Evolutionary conservation across 2,329 filamentous ascomycete genomes (phyloP).

Genomic region (Stachybotrys chlorohalonatus): DNA sequence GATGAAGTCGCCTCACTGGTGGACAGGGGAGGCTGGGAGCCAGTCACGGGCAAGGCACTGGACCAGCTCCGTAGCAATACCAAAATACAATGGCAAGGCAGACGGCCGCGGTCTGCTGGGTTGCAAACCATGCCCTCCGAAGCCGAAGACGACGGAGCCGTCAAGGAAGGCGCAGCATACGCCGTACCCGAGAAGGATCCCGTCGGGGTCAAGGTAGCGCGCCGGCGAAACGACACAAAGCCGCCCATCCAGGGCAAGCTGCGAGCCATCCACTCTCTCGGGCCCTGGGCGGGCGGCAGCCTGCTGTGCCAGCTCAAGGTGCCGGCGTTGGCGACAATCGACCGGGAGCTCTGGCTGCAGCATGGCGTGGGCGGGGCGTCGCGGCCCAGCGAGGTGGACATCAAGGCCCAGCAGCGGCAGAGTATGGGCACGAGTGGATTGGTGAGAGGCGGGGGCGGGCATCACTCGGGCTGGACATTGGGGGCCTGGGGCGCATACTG

Average conservation of each 20-base stretch:
- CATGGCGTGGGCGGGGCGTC: conserved; percentile 56
- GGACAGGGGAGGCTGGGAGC: conserved; percentile 64
- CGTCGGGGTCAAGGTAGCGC: conserved; percentile 26
- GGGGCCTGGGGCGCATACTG: conserved; percentile 44
- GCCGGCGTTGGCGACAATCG: conserved; percentile 59
- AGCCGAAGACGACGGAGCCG: conserved; percentile 7
- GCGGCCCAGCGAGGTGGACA: conserved; percentile 48
- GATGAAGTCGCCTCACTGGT: conserved; percentile 64
- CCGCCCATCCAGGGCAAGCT: conserved; percentile 47
- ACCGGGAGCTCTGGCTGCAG: conserved; percentile 62
- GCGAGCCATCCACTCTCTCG: conserved; percentile 59
- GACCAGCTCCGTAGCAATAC: conserved; percentile 41
- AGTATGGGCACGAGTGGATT: conserved; percentile 52
- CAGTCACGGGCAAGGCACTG: conserved; percentile 60
- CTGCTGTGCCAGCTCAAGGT: conserved; percentile 60
- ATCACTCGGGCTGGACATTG: conserved; percentile 49
- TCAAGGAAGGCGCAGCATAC: conserved; percentile 13
- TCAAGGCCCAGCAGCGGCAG: conserved; percentile 50
- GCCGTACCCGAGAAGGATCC: conserved; percentile 16
- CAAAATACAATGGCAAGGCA: conserved; percentile 21
- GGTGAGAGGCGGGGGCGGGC: conserved; percentile 22
- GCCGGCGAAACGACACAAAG: conserved; percentile 22
- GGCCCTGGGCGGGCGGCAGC: conserved; percentile 67
- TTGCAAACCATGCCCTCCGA: conserved; percentile 12
- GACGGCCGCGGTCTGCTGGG: conserved; percentile 9